phyloP scores from a whole-genome alignment of 2,329 filamentous ascomycete genomes.

The Orbilia ellipsospora region DNA sequence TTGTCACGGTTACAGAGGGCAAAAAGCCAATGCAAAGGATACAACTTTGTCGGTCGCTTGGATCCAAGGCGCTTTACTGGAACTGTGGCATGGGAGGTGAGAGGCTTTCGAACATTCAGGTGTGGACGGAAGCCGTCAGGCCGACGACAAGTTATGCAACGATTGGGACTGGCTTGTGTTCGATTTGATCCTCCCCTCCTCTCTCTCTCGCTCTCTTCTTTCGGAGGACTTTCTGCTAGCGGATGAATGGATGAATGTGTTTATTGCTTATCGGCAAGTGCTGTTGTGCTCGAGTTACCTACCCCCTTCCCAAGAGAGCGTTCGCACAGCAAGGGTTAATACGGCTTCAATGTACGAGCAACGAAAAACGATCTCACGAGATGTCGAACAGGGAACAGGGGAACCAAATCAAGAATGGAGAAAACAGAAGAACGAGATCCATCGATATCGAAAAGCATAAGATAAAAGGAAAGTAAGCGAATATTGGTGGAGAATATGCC shows the following conservation, averaged over 20 bases:
- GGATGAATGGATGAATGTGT: not conserved
- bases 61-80: not conserved
- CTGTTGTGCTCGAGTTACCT: no score
- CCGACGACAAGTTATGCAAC: constrained; percentile 7
- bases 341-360: not conserved
- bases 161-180: no score
- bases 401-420: not conserved
- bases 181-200: not conserved
- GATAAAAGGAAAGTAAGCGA: no score
- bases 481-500: no score
- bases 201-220: not conserved
- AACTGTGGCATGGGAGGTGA: constrained; percentile 30
- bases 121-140: constrained; percentile 23
- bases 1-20: no score
- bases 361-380: not conserved
- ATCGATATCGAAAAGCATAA: no score
- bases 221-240: not conserved
- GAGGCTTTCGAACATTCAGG: constrained; percentile 7
- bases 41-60: constrained; percentile 32
- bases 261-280: constrained; percentile 17
- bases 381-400: not conserved
- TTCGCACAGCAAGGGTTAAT: constrained; percentile 17
- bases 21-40: not conserved
- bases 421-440: not conserved
- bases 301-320: no score